phyloP scores from a whole-genome alignment of 768 basidiomycete species.

The Lentinula boryana region DNA sequence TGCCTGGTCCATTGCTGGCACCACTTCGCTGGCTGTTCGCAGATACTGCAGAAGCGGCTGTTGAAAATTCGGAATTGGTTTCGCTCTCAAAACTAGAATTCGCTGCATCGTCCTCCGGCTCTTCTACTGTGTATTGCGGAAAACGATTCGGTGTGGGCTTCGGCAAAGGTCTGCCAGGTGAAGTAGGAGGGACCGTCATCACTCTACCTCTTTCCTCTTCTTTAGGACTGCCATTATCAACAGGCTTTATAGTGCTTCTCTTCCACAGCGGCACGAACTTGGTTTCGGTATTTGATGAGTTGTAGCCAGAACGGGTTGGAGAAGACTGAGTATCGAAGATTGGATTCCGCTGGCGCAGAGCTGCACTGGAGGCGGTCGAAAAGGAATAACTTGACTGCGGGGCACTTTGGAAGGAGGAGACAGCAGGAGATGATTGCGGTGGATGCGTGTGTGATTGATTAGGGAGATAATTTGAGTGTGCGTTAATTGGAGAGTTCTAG shows the following conservation, averaged over 20 bases:
- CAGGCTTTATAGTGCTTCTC: not conserved
- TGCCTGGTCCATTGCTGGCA: not conserved
- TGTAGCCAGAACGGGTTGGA: not conserved
- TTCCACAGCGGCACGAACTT: slow-evolving; percentile 5
- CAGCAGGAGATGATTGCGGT: not conserved
- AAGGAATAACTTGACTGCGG: not conserved
- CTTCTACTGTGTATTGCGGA: not conserved
- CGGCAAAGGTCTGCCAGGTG: not conserved
- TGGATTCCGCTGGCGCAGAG: not conserved
- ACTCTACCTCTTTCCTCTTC: not conserved
- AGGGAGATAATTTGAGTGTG: not conserved
- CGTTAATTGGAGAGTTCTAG: not conserved
- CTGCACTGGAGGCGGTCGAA: not conserved
- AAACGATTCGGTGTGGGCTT: not conserved
- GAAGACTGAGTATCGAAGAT: not conserved
- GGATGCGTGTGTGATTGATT: not conserved
- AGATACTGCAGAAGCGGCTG: not conserved
- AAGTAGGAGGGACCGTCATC: not conserved
- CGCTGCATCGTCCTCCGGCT: not conserved
- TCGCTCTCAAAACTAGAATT: not conserved
- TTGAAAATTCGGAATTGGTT: not conserved
- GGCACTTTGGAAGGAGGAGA: not conserved
- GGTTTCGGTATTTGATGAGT: not conserved
- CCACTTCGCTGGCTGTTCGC: not conserved
- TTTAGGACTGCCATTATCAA: not conserved